Conservation (phyloP, 176 grass and related monocot genomes). For the Carex cristatella region DNA sequence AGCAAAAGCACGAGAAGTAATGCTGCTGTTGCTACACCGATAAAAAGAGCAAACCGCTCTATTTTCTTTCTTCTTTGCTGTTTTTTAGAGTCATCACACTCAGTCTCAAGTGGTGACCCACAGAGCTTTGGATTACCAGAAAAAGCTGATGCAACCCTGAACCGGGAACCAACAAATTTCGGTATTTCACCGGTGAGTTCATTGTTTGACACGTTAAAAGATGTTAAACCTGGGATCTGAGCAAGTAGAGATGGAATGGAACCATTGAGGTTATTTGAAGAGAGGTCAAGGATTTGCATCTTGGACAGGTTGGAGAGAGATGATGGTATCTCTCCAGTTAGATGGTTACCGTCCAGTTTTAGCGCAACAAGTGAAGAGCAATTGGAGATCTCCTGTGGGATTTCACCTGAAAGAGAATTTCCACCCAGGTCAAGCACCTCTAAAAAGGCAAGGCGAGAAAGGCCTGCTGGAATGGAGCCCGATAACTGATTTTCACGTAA, state of each 20-base stretch:
- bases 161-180: constrained; percentile 54
- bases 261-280: constrained; percentile 66
- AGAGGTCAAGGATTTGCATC: constrained; percentile 67
- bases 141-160: constrained; percentile 43
- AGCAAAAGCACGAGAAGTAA: constrained; percentile 35
- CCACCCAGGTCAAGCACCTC: constrained; percentile 64
- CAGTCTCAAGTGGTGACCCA: constrained; percentile 55
- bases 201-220: constrained; percentile 80
- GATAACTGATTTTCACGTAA: constrained; percentile 54
- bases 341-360: constrained; percentile 58
- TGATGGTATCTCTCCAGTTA: constrained; percentile 64
- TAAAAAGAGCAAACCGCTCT: constrained; percentile 46
- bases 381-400: constrained; percentile 69
- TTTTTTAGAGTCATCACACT: constrained; percentile 33
- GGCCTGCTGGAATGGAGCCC: constrained; percentile 45
- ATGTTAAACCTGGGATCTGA: constrained; percentile 49
- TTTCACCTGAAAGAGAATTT: constrained; percentile 59
- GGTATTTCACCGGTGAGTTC: constrained; percentile 76
- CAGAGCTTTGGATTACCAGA: constrained; percentile 60
- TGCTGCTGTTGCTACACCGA: constrained; percentile 39
- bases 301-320: constrained; percentile 66
- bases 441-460: constrained; percentile 49
- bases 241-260: constrained; percentile 59
- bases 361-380: constrained; percentile 47
- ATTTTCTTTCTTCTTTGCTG: constrained; percentile 34